Evolutionary conservation across 2,329 filamentous ascomycete species (phyloP), one percentile per base, ranked within the genome.

Genomic region (Didymellaceae sp.): DNA sequence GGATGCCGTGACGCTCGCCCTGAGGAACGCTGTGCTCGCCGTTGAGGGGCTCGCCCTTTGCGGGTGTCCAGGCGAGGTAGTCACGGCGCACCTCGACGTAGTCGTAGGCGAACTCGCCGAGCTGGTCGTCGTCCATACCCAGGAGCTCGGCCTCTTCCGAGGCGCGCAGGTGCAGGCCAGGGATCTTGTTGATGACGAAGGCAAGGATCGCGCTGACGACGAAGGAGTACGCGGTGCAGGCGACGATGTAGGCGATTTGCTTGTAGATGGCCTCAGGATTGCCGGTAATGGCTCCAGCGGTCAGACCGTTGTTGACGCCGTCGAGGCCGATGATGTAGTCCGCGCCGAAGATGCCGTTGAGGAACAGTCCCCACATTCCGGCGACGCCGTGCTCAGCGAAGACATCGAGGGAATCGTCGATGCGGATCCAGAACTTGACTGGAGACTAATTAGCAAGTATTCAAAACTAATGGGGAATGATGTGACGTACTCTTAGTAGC

Each of bases 331-430:
- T 85, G 59, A 92, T 88, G 74, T 88, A 86, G 67, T 87, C 82
- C 57, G 88, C 85, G 61, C 84, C 89, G 68, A 93, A 91, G 57
- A 93, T 76, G 57, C 86, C 89, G 48, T 90, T 93, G 74, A 90
- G 80, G 52, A 91, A 74, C 64, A 95, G 89, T 41, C 91, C 91
- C 50, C 88, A 81, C 59, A 94, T 90, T 59, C 91, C 91, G 39
- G 91, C 90, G 57, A 95, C 78, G 66, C 84, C 90, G 82, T 96
- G 91, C 75, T 94, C 90, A 61, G 91, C 91, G 75, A 96, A 94
- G 66, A 96, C 86, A 78, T 96, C 91, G 75, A 96, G 89, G 5
- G 89, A 87, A 70, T 96, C 91, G 64, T 96, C 91, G 47, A 95
- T 86, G 56, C 86, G 86, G 67, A 95, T 80, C 84, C 84, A 86